These are phyloP conservation scores for Cicer cuneatum DNA, from an alignment of 306 rosid genomes.

Conservation along the genomic window DNA sequence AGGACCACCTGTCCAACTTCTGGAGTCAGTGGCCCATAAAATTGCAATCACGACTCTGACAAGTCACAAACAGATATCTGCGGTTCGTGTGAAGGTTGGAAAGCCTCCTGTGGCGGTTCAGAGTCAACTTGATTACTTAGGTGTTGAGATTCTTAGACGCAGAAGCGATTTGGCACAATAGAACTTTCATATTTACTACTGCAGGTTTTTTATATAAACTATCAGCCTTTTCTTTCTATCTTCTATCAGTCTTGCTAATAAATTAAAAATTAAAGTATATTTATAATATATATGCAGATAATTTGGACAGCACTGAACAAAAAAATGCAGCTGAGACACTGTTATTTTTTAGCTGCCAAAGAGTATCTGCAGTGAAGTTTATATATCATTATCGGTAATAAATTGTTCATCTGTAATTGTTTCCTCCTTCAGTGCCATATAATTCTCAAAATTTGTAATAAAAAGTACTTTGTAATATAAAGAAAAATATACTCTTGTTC, in stretches of 20 bases:
- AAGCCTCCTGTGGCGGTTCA: conserved; percentile 89
- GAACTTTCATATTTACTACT: conserved; percentile 18
- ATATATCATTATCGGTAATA: background rate
- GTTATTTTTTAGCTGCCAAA: background rate
- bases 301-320: background rate
- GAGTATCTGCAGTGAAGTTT: conserved; percentile 3
- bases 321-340: conserved; percentile 19
- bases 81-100: conserved; percentile 75
- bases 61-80: conserved; percentile 59
- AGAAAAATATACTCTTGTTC: no score
- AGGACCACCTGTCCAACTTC: conserved; percentile 65
- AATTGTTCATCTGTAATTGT: conserved; percentile 31
- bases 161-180: conserved; percentile 55
- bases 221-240: background rate
- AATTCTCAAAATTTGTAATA: background rate
- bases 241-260: background rate
- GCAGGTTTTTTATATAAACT: background rate
- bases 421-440: background rate
- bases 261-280: conserved; percentile 18
- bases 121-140: conserved; percentile 81
- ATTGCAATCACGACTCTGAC: conserved; percentile 64
- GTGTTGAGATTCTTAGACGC: conserved; percentile 78
- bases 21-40: conserved; percentile 80
- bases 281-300: background rate
- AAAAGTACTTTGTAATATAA: background rate